These are phyloP conservation scores for Gelatoporia subvermispora DNA, from an alignment of 768 basidiomycete species.

Conservation along the genomic window DNA sequence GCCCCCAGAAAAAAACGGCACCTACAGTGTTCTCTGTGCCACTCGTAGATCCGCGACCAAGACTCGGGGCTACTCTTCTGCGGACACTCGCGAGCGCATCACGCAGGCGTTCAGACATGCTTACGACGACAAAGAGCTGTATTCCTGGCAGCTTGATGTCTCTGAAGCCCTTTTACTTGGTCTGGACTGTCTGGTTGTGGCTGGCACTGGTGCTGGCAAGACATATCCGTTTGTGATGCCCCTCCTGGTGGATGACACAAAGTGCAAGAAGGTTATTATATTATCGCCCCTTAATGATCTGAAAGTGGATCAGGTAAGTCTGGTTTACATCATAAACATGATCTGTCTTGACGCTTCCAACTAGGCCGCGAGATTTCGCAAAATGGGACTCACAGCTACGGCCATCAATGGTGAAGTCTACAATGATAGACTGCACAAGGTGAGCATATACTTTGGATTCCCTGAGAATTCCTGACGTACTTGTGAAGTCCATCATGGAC, in stretches of 20 bases:
- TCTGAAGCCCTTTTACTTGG: conserved; percentile 24
- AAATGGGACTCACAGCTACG: background rate
- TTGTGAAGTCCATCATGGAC: background rate
- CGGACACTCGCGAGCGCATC: too few species aligned
- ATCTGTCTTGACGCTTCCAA: too few species aligned
- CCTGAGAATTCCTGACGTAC: background rate
- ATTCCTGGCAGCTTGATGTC: conserved; percentile 37
- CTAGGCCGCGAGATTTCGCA: background rate
- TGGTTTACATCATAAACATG: too few species aligned
- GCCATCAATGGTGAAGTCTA: background rate
- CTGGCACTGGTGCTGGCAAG: too few species aligned
- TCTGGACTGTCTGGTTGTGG: conserved; percentile 30
- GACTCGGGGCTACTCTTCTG: too few species aligned
- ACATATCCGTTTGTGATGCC: conserved; percentile 21
- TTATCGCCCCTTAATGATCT: conserved; percentile 20
- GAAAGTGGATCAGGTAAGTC: too few species aligned
- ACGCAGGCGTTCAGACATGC: too few species aligned
- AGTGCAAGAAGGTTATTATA: conserved; percentile 8
- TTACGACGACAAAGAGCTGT: conserved; percentile 12
- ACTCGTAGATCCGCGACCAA: too few species aligned
- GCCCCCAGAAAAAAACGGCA: too few species aligned
- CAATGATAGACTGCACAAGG: background rate
- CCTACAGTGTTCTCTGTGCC: too few species aligned
- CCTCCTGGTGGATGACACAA: conserved; percentile 6
- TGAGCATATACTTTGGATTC: background rate